Percentiles rank a stretch among this genome's conserved stretches.
Conservation (phyloP, 306 rosid species). For the Vigna hirtella region DNA sequence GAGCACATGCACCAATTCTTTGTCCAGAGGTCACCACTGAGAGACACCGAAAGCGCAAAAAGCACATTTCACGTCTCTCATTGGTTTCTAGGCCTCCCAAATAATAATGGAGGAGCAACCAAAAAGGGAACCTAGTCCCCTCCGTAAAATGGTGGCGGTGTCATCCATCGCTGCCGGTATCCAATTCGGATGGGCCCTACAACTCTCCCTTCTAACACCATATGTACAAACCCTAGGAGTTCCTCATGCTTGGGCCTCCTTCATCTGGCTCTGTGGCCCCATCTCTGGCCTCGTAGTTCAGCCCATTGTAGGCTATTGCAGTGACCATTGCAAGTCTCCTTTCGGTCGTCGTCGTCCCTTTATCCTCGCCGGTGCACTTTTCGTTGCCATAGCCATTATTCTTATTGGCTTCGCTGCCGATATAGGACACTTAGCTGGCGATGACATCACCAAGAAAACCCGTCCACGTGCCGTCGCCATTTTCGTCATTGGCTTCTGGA, state of each 20-base stretch:
- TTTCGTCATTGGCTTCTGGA: slow-evolving; percentile 70
- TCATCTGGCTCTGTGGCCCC: slow-evolving; percentile 84
- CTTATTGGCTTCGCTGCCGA: slow-evolving; percentile 81
- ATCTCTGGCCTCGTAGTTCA: slow-evolving; percentile 75
- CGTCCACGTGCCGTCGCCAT: slow-evolving; percentile 54
- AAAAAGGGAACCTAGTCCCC: neutral
- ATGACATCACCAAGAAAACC: neutral
- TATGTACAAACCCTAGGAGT: slow-evolving; percentile 75
- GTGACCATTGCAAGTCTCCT: slow-evolving; percentile 66
- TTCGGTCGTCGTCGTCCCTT: slow-evolving; percentile 82
- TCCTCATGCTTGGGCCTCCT: slow-evolving; percentile 71
- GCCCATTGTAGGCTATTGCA: slow-evolving; percentile 70
- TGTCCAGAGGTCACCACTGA: neutral
- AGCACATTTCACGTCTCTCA: neutral
- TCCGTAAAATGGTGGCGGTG: slow-evolving; percentile 46
- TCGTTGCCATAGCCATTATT: slow-evolving; percentile 57
- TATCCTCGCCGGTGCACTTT: slow-evolving; percentile 44
- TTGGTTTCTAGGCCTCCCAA: neutral
- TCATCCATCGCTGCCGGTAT: slow-evolving; percentile 76
- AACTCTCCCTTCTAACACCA: slow-evolving; percentile 73
- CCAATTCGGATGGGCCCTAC: slow-evolving; percentile 89
- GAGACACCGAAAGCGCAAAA: neutral
- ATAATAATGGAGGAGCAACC: neutral
- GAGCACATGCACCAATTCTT: neutral
- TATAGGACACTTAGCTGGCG: slow-evolving; percentile 59